Evolutionary conservation across 2,329 filamentous ascomycete genomes (phyloP), one percentile per base, ranked within the genome.

Genomic region (Sporothrix humicola): DNA sequence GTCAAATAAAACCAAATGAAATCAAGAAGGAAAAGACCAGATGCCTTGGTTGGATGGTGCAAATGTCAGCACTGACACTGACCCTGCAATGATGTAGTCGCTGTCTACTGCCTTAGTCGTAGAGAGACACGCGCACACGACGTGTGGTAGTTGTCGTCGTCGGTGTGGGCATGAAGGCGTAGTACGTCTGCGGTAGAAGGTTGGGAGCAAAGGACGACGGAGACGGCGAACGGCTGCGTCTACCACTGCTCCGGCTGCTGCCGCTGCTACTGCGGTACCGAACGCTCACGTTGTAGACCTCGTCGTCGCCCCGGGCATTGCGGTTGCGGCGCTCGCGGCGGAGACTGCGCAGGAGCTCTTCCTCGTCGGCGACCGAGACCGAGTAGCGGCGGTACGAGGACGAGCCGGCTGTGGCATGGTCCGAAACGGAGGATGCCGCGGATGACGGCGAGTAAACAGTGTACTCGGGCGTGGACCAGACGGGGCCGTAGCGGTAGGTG

Each of bases 201-300:
- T 26, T 20, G 59, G 31, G 10, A 4, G 58, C 5, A 8, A 17
- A 2, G 1, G 58, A n/a, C 2, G 61, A 17, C 0, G 42, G 44
- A 7, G 20, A 15, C n/a, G 42, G 13, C 9, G 10, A 63, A 5
- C 17, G n/a, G 3, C 31, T 12, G 2, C 37, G 59, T 7, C 59
- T 23, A 10, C 52, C 17, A 37, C 31, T 20, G 59, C 37, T 20
- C 2, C 56, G 23, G 12, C 26, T 17, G 13, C 42, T 7, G 42
- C 61, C 17, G 8, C 61, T 26, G 61, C 61, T 10, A 1, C 59
- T 6, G 20, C 61, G 61, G 61, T 66, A 66, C 42, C 61, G 42
- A 10, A 66, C 42, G 61, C 61, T 66, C 61, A 66, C 61, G 46
- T 48, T 66, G 61, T 66, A 66, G 42, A 66, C 61, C 5, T 66